phyloP scores from a whole-genome alignment of 805 yeast genomes.

The Pichia rugopelliculosa region DNA sequence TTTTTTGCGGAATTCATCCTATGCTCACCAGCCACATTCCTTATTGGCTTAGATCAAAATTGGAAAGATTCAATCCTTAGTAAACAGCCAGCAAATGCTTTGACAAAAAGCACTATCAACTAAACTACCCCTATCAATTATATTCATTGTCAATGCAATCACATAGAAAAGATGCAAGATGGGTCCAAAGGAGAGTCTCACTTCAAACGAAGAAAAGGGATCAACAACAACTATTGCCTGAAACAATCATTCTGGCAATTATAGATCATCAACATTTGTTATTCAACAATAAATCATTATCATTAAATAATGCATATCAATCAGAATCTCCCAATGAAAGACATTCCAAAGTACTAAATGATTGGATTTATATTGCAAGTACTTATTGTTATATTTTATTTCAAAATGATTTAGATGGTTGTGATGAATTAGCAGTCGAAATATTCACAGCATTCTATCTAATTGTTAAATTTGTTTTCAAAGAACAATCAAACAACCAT shows the following conservation, averaged over 20 bases:
- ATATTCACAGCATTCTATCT: constrained; percentile 6
- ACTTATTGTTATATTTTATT: constrained; percentile 4
- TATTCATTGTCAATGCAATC: background rate
- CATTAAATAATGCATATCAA: background rate
- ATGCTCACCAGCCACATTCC: background rate
- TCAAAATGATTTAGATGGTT: constrained; percentile 3
- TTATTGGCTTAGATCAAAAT: background rate
- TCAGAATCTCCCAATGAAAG: background rate
- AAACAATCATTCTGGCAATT: background rate
- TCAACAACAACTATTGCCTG: background rate
- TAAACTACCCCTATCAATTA: too few species aligned
- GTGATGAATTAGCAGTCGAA: constrained; percentile 7
- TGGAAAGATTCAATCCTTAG: background rate
- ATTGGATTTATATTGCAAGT: constrained; percentile 10
- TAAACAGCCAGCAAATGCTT: background rate
- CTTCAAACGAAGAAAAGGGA: background rate
- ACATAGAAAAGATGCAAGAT: background rate
- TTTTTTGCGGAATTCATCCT: background rate
- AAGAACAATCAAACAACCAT: background rate
- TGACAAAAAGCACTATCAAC: background rate
- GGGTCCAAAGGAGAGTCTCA: background rate
- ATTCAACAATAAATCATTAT: background rate
- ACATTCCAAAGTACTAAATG: constrained; percentile 1
- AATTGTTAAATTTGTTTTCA: constrained; percentile 1
- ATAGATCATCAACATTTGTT: constrained; percentile 1